Percentiles rank a stretch among this genome's conserved stretches.
Evolutionary conservation across 169 alveolate genomes (phyloP).

Genomic region (Eimeria necatrix): DNA sequence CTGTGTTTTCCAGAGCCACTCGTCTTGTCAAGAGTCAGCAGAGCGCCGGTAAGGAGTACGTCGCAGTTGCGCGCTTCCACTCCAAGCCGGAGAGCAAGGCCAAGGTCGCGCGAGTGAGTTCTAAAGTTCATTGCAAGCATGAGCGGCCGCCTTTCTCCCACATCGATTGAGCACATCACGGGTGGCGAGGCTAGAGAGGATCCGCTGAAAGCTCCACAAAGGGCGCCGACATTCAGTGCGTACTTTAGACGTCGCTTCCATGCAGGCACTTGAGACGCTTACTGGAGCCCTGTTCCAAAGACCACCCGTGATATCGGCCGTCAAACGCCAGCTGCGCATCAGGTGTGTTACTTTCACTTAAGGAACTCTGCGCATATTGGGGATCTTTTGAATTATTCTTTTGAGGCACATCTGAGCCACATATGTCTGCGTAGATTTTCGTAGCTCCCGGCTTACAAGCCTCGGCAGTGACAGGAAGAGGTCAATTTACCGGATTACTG

Average conservation of each 20-base stretch:
- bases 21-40: constrained; percentile 99
- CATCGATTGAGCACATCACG: too few relatives aligned
- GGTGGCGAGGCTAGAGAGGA: too few relatives aligned
- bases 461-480: too few relatives aligned
- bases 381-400: too few relatives aligned
- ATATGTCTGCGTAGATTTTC: too few relatives aligned
- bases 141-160: too few relatives aligned
- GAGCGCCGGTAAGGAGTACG: constrained; percentile 99
- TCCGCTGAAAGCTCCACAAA: too few relatives aligned
- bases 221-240: neutral
- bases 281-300: constrained; percentile 99
- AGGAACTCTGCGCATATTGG: too few relatives aligned
- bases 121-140: neutral
- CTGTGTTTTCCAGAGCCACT: constrained; percentile 94
- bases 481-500: too few relatives aligned
- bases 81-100: constrained; percentile 92
- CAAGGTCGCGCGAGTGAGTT: constrained; percentile 79
- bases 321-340: constrained; percentile 99
- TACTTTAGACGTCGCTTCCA: neutral
- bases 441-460: too few relatives aligned
- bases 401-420: too few relatives aligned
- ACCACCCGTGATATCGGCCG: constrained; percentile 99
- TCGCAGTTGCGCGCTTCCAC: constrained; percentile 97
- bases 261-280: constrained; percentile 95
- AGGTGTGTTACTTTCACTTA: constrained; percentile 67